Evolutionary conservation across 2,329 filamentous ascomycete genomes (phyloP).

Genomic region (Monilinia vaccinii-corymbosi): DNA sequence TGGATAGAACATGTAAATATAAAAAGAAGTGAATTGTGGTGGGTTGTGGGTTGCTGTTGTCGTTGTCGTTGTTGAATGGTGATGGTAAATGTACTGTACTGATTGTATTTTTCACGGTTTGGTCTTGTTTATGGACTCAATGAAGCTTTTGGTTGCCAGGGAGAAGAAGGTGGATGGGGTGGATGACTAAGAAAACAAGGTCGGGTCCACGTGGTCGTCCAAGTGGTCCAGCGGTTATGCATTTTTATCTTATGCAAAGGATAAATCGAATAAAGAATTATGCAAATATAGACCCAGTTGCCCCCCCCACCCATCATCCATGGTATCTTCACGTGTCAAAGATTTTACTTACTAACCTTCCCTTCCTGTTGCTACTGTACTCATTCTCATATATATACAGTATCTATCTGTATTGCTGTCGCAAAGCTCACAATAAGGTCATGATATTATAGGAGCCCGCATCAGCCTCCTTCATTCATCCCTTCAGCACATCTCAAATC

Average conservation of each 20-base stretch:
- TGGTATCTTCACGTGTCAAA: not conserved
- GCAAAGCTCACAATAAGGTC: not conserved
- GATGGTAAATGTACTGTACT: not conserved
- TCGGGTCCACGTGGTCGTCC: no score
- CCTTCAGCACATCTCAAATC: not conserved
- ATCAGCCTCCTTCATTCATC: not conserved
- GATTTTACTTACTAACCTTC: no score
- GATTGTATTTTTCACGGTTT: not conserved
- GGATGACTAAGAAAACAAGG: not conserved
- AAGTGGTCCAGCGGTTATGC: no score
- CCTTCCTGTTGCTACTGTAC: no score
- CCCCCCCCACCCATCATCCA: no score
- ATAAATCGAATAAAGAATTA: no score
- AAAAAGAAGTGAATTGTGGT: not conserved
- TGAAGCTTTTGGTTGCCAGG: conserved; percentile 5
- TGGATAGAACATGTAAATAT: conserved; percentile 19
- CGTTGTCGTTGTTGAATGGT: not conserved
- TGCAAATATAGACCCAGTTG: no score
- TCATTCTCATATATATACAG: no score
- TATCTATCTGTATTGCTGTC: not conserved
- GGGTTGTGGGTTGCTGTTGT: no score
- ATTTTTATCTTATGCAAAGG: no score
- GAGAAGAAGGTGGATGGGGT: no score
- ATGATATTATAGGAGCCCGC: conserved; percentile 6
- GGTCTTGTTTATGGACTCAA: conserved; percentile 1